These are phyloP conservation scores for Gossypium aridum DNA, from an alignment of 441 rosid genomes.

Conservation along the genomic window DNA sequence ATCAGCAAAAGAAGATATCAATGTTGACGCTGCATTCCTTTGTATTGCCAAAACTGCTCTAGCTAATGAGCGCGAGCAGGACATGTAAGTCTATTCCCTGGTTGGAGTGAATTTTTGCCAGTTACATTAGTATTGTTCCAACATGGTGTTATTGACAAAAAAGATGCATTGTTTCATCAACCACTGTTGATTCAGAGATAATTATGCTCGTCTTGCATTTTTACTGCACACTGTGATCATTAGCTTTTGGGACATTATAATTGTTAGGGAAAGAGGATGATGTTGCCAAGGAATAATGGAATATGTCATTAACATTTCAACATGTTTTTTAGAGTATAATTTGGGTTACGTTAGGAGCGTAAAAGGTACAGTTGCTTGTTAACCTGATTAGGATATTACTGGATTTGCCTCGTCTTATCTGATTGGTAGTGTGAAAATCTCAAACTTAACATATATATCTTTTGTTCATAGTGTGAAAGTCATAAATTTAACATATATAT, in stretches of 20 bases:
- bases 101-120: neutral
- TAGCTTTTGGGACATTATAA: neutral
- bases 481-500: neutral
- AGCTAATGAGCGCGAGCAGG: slow-evolving; percentile 74
- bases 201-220: neutral
- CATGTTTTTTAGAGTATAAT: neutral
- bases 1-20: slow-evolving; percentile 91
- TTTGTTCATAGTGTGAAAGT: neutral
- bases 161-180: neutral
- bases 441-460: neutral
- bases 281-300: neutral
- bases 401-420: neutral
- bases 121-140: neutral
- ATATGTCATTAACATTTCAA: neutral
- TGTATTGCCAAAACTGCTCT: slow-evolving; percentile 79
- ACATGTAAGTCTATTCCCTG: slow-evolving; percentile 52
- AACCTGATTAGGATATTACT: neutral
- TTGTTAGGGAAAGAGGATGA: neutral
- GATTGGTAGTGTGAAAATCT: neutral
- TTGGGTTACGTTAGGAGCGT: neutral
- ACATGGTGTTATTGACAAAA: neutral
- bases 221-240: neutral
- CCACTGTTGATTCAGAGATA: neutral
- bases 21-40: slow-evolving; percentile 79
- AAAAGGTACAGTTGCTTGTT: neutral